Base-by-base conservation (phyloP, 768 basidiomycete genomes). In the Lentinula lateritia region DNA sequence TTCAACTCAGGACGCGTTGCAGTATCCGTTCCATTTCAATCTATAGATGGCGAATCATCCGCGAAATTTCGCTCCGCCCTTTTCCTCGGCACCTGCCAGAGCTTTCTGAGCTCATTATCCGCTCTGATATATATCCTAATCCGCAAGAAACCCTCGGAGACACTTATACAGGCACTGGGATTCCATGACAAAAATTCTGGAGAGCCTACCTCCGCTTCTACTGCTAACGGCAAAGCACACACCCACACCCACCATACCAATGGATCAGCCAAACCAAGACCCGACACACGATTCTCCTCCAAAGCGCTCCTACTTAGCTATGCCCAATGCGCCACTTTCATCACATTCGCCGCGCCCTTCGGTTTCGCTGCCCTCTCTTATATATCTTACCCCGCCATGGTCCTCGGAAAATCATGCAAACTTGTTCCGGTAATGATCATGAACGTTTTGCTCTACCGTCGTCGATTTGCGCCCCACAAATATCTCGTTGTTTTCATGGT, bases 311-410 rank as follows among this genome's bases (percentile, higher is more conserved):
- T 94, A 53, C 74, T 86, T 20, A 75, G 83, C 43, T 94, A 93
- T 74, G 78, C 93, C 58, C 92, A 93, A 73, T 91, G 93, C 70
- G 86, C 95, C 23, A 70, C 90, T 23, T 89, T 94, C 73, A 92
- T 97, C 65, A 95, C 95, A 43, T 77, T 86, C 42, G 96, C 96
- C 1, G 91, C 94, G 20, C 97, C 96, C 3, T 96, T 98, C 71
- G 95, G 96, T 57, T 98, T 98, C 76, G 90, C 95, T 10, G 87
- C 95, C 5, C 88, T 98, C 46, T 87, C 92, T 28, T 93, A 96
- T 76, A 95, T 99, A 70, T 94, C 94, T 16, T 98, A 98, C 79
- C 97, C 97, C 54, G 94, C 96, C 48, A 96, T 98, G 92, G 95
- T 98, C 38, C 89, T 98, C 65, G 97, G 93, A 57, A 98, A 98